Evolutionary conservation across 805 yeast species (phyloP).

Genomic region (Metschnikowia noctiluminum): DNA sequence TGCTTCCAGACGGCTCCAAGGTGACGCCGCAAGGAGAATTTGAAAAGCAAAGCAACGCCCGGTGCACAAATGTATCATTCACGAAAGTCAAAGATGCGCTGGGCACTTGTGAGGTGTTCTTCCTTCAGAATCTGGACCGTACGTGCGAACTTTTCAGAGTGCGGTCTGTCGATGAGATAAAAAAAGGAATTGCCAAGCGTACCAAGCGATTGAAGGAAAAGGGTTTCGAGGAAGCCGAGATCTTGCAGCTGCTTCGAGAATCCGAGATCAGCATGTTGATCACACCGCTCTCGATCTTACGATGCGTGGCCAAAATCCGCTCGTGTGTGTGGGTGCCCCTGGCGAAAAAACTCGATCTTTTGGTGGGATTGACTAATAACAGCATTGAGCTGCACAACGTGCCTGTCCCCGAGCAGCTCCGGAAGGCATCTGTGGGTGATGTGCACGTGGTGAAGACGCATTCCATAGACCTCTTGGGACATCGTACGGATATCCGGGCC

Average conservation of each 20-base stretch:
- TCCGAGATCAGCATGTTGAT: conserved; percentile 55
- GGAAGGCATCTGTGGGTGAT: conserved; percentile 42
- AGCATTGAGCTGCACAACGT: conserved; percentile 66
- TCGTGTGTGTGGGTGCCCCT: conserved; percentile 59
- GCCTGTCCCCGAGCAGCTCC: conserved; percentile 51
- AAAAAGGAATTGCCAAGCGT: conserved; percentile 73
- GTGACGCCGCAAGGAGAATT: conserved; percentile 55
- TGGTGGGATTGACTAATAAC: conserved; percentile 68
- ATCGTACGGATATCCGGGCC: conserved; percentile 84
- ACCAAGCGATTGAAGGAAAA: conserved; percentile 74
- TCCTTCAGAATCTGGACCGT: conserved; percentile 75
- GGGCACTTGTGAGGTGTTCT: conserved; percentile 48
- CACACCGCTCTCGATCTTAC: conserved; percentile 65
- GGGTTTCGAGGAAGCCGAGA: conserved; percentile 59
- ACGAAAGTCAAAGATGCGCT: conserved; percentile 24
- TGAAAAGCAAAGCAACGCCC: conserved; percentile 72
- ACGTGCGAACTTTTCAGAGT: conserved; percentile 77
- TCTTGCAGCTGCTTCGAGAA: conserved; percentile 40
- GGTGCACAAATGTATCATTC: conserved; percentile 63
- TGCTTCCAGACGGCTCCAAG: conserved; percentile 48
- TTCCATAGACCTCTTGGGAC: conserved; percentile 75
- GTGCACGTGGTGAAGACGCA: conserved; percentile 46
- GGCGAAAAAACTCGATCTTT: conserved; percentile 49
- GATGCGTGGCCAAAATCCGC: conserved; percentile 62
- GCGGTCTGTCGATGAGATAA: conserved; percentile 71